A percentile compares a stretch with the other conserved stretches of the same genome.
Conservation (phyloP, 1,284 basidiomycete species). For the Sporisorium scitamineum region DNA sequence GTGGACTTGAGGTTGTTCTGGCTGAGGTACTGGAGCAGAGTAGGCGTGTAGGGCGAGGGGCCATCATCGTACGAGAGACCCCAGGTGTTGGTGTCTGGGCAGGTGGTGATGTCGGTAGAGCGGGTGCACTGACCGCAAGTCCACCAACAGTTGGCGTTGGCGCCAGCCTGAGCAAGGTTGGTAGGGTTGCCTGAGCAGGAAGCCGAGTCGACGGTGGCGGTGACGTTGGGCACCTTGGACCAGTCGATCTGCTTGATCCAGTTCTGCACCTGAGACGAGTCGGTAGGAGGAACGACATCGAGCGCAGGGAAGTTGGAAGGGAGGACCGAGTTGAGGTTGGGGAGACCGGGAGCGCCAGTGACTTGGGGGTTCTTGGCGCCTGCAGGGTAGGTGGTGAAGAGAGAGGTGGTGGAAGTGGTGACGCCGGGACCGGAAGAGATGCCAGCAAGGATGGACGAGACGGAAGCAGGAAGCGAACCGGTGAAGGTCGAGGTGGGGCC, state of each 20-base stretch:
- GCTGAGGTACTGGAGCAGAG: constrained; percentile 76
- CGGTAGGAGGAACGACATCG: constrained; percentile 77
- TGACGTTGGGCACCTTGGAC: constrained; percentile 77
- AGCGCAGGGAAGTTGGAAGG: constrained; percentile 77
- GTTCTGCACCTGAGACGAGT: constrained; percentile 78
- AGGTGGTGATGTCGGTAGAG: constrained; percentile 78
- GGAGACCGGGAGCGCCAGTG: constrained; percentile 57
- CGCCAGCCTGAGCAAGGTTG: constrained; percentile 73
- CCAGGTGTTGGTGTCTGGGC: constrained; percentile 83
- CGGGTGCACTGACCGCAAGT: constrained; percentile 84
- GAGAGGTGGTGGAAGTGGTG: constrained; percentile 50
- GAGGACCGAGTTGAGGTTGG: constrained; percentile 38
- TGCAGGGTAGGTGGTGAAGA: constrained; percentile 51
- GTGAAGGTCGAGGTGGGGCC: constrained; percentile 53
- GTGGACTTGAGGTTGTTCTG: constrained; percentile 80
- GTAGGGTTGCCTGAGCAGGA: constrained; percentile 77
- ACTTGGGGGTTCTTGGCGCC: constrained; percentile 60
- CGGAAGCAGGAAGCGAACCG: constrained; percentile 52
- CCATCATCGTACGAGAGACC: constrained; percentile 81
- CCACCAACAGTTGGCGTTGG: constrained; percentile 80
- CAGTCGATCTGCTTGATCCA: constrained; percentile 80
- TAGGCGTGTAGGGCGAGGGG: constrained; percentile 83
- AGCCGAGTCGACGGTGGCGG: constrained; percentile 73
- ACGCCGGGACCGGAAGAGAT: constrained; percentile 50
- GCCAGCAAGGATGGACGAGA: constrained; percentile 48